Evolutionary conservation across 1,284 basidiomycete species (phyloP).

Genomic region (Singerocomus inundabilis): DNA sequence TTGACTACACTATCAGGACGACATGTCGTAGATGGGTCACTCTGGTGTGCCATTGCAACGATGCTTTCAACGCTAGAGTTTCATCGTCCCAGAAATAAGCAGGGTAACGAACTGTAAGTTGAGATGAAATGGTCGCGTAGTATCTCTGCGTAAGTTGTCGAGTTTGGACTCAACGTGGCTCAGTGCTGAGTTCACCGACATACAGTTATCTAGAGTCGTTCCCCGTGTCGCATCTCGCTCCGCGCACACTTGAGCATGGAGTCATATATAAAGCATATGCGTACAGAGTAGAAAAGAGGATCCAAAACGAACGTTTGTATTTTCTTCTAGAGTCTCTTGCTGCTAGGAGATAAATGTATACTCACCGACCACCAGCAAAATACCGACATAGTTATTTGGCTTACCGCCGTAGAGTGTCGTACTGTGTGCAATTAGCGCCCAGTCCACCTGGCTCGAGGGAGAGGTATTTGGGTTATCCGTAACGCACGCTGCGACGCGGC

Average conservation of each 20-base stretch:
- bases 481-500: no score
- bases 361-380: no score
- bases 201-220: not conserved
- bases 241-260: not conserved
- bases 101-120: slow-evolving; percentile 4
- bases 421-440: no score
- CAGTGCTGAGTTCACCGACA: no score
- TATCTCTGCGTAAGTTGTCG: slow-evolving; percentile 2
- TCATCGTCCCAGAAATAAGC: not conserved
- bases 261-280: not conserved
- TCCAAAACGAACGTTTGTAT: no score
- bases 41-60: slow-evolving; percentile 6
- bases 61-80: slow-evolving; percentile 17
- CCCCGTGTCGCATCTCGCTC: not conserved
- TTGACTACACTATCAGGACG: not conserved
- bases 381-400: no score
- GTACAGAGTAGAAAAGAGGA: no score
- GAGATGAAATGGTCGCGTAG: not conserved
- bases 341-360: no score
- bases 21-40: slow-evolving; percentile 11
- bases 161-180: not conserved
- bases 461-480: no score
- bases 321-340: no score
- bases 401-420: no score
- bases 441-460: no score